Base-by-base conservation (phyloP, 306 rosid species). In the Vigna trinervia region DNA sequence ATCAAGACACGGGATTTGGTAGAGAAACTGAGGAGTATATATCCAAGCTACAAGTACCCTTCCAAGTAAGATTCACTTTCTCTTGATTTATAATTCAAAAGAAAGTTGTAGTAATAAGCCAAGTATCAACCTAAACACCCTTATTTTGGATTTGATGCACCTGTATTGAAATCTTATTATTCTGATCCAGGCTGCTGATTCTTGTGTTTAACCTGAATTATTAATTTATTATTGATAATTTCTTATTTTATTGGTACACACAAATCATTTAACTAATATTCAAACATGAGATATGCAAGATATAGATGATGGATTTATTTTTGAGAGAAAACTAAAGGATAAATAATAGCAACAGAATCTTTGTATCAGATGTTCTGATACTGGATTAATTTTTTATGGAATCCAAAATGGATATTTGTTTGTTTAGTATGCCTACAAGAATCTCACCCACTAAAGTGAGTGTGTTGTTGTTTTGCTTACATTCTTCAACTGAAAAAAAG, bases 1-100 rank as follows among this genome's bases (percentile, higher is more conserved):
- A 41, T 83, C 71, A 74, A 53, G 73, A 19, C 64, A 4, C 53
- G 71, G 80, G 89, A 84, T 65, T 30, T 92, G 83, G 82, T 82
- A 73, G 93, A 88, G 15, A 81, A 82, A 79, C 82, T 94, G 47
- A 90, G 69, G 87, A 75, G 50, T 26, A 14, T 75, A 83, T 90
- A 73, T 78, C 97, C 96, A 53, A 56, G 87, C 57, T 82, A 81
- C 76, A 86, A 63, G 65, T 90, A 90, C 77, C 95, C 97, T 10
- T 81, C 80, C n/a, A 90, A 63, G 94, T 94, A 86, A 82, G 84
- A 48, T 75, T 77, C 69, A 32, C 8, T 82, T 74, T 47, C 26
- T 12, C 23, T 9, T 86, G 56, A 57, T 54, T 69, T 45, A 67
- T 23, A 60, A 64, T 63, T 36, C 39, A 17, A 51, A 59, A 7